phyloP scores from a whole-genome alignment of 805 yeast genomes.

The Metschnikowia arizonensis region DNA sequence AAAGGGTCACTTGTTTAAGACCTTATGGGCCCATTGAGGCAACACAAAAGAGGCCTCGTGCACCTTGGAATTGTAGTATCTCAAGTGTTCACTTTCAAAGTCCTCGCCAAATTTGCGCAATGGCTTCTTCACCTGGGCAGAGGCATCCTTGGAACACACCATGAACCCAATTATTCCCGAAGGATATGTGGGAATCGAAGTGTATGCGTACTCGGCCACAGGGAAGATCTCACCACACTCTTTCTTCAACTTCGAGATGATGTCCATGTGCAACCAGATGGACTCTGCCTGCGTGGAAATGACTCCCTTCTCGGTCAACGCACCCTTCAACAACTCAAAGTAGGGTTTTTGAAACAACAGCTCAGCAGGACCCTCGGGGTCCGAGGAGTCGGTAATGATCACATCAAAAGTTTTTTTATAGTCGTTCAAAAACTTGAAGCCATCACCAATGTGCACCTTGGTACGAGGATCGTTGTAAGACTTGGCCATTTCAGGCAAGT shows the following conservation, averaged over 20 bases:
- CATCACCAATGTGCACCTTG: constrained; percentile 89
- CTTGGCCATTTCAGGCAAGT: constrained; percentile 81
- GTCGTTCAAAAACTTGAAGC: constrained; percentile 89
- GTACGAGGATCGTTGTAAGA: constrained; percentile 87
- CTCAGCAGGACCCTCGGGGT: constrained; percentile 98
- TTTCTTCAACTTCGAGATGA: constrained; percentile 74
- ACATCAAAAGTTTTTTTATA: constrained; percentile 86
- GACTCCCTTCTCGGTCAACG: constrained; percentile 91
- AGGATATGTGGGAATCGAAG: constrained; percentile 94
- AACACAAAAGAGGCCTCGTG: constrained; percentile 87
- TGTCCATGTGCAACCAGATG: constrained; percentile 86
- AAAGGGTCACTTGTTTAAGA: constrained; percentile 27
- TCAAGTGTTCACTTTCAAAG: constrained; percentile 61
- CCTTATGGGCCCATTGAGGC: constrained; percentile 80
- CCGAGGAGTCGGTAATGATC: constrained; percentile 94
- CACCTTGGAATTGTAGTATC: constrained; percentile 78
- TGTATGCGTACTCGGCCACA: constrained; percentile 83
- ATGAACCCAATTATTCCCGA: constrained; percentile 97
- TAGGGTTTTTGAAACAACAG: constrained; percentile 88
- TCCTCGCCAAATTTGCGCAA: constrained; percentile 58
- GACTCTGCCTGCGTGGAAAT: constrained; percentile 93
- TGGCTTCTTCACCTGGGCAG: constrained; percentile 65
- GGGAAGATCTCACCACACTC: constrained; percentile 87
- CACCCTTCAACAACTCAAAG: constrained; percentile 76
- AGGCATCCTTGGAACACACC: constrained; percentile 81